phyloP scores from a whole-genome alignment of 177 flowering plant genomes.

The Vitis hybrid region DNA sequence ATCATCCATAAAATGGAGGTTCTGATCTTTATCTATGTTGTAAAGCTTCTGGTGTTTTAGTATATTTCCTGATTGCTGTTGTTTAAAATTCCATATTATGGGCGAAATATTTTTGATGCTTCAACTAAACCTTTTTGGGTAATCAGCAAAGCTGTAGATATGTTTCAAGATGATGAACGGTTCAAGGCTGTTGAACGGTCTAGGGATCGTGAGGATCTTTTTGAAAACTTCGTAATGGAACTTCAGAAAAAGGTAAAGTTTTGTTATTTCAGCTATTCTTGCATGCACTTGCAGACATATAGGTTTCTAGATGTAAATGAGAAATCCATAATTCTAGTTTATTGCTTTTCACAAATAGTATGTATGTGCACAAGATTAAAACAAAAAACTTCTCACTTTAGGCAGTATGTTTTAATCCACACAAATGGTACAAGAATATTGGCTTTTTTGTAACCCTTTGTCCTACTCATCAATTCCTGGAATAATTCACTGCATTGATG shows the following conservation, averaged over 20 bases:
- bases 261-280: background rate
- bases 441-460: too few relatives aligned
- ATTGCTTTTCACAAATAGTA: background rate
- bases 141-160: slow-evolving; percentile 72
- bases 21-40: background rate
- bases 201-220: slow-evolving; percentile 95
- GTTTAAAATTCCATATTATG: background rate
- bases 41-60: background rate
- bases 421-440: too few relatives aligned
- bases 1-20: slow-evolving; percentile 92
- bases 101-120: background rate
- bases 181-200: slow-evolving; percentile 84
- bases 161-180: slow-evolving; percentile 95
- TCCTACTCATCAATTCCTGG: too few relatives aligned
- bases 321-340: too few relatives aligned
- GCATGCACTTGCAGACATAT: background rate
- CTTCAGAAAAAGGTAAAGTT: slow-evolving; percentile 74
- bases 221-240: slow-evolving; percentile 71
- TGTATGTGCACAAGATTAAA: too few relatives aligned
- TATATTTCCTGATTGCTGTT: background rate
- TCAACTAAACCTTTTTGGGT: background rate
- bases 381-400: too few relatives aligned
- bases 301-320: background rate
- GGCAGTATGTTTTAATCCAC: too few relatives aligned
- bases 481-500: too few relatives aligned